Evolutionary conservation across 2,329 filamentous ascomycete genomes (phyloP).

Genomic region (Penicillium sp.): DNA sequence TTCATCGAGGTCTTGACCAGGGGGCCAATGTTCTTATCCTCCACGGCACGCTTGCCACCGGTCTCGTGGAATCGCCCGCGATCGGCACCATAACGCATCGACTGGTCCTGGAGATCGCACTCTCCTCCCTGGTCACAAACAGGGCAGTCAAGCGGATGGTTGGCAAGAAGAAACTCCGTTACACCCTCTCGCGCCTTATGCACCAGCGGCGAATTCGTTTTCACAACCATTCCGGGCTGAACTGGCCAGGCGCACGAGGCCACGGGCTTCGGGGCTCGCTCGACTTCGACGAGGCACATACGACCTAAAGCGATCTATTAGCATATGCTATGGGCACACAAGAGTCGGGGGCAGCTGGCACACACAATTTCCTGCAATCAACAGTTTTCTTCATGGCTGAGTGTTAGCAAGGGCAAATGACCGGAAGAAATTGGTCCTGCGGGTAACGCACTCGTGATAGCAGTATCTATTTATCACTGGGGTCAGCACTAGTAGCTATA

Average conservation of each 20-base stretch:
- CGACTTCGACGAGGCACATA: slow-evolving; percentile 99
- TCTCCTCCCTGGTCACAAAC: slow-evolving; percentile 99
- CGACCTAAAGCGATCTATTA: slow-evolving; percentile 47
- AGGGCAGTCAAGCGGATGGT: slow-evolving; percentile 92
- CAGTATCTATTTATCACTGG: slow-evolving; percentile 65
- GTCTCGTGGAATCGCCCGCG: slow-evolving; percentile 95
- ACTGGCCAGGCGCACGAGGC: slow-evolving; percentile 99
- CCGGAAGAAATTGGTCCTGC: slow-evolving; percentile 9
- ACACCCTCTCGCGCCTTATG: slow-evolving; percentile 98
- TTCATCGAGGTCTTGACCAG: slow-evolving; percentile 99
- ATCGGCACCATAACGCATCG: slow-evolving; percentile 96
- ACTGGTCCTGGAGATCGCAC: slow-evolving; percentile 98
- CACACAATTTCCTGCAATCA: slow-evolving; percentile 94
- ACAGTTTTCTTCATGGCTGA: slow-evolving; percentile 66
- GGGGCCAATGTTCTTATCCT: slow-evolving; percentile 99
- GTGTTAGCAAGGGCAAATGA: slow-evolving; percentile 23
- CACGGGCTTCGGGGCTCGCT: slow-evolving; percentile 91
- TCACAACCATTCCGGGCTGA: slow-evolving; percentile 97
- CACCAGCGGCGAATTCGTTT: slow-evolving; percentile 91
- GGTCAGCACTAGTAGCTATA: slow-evolving; percentile 31
- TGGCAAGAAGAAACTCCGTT: slow-evolving; percentile 97
- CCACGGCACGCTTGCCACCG: slow-evolving; percentile 91
- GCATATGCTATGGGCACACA: background rate
- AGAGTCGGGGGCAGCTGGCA: slow-evolving; percentile 1
- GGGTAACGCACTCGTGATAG: slow-evolving; percentile 78